Evolutionary conservation across 768 basidiomycete species (phyloP).

Genomic region (Russula sp.): DNA sequence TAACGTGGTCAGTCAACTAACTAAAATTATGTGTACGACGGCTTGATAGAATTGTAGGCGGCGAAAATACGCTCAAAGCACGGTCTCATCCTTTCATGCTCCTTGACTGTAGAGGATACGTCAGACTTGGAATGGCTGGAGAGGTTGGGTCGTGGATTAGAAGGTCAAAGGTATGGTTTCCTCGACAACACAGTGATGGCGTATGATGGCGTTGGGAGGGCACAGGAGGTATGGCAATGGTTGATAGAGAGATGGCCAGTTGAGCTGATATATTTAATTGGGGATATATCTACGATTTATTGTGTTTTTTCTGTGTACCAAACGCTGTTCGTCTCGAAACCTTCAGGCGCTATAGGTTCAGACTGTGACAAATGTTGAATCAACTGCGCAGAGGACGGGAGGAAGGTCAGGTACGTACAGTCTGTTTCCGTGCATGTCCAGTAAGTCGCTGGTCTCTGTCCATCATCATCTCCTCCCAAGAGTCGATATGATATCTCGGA

Average conservation of each 20-base stretch:
- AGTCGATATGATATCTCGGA: conserved; percentile 78
- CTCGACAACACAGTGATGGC: conserved; percentile 36
- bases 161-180: conserved; percentile 43
- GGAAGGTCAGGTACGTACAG: conserved; percentile 49
- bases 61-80: conserved; percentile 59
- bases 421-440: conserved; percentile 82
- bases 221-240: conserved; percentile 37
- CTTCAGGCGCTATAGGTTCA: conserved; percentile 62
- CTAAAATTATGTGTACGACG: background rate
- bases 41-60: conserved; percentile 36
- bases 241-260: conserved; percentile 36
- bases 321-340: conserved; percentile 67
- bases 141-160: conserved; percentile 34
- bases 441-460: conserved; percentile 84
- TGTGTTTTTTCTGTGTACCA: conserved; percentile 53
- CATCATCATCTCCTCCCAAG: conserved; percentile 98
- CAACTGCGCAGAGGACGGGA: background rate
- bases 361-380: conserved; percentile 44
- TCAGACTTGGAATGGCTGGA: conserved; percentile 32
- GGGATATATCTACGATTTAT: conserved; percentile 26
- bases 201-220: conserved; percentile 11
- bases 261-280: conserved; percentile 23
- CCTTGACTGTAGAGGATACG: conserved; percentile 26
- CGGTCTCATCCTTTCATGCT: conserved; percentile 57
- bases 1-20: conserved; percentile 39